Evolutionary conservation across 208 protist species (phyloP).

Genomic region (Sergeia podlipaevii): DNA sequence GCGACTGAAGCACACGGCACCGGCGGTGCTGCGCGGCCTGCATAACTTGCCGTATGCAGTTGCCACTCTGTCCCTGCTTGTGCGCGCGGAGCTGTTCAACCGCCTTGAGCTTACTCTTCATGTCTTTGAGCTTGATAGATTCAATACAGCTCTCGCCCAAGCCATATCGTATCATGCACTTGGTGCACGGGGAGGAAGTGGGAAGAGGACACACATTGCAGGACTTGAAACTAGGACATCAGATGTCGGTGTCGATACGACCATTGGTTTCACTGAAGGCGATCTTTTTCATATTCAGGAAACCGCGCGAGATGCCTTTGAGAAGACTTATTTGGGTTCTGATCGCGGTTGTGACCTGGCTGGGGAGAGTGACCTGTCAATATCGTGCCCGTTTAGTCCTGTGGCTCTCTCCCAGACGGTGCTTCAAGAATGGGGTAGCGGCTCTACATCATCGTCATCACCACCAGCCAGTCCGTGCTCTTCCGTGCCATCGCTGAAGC

Average conservation of each 20-base stretch:
- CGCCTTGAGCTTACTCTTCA: conserved; percentile 69
- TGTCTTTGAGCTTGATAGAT: conserved; percentile 48
- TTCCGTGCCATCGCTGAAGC: too few species aligned
- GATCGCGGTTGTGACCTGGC: conserved; percentile 22
- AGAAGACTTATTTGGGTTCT: conserved; percentile 37
- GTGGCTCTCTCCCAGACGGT: conserved; percentile 29
- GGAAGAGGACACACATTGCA: too few species aligned
- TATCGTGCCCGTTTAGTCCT: conserved; percentile 27
- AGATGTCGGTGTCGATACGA: too few species aligned
- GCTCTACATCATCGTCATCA: too few species aligned
- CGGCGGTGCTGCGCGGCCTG: conserved; percentile 22
- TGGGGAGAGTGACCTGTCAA: neutral
- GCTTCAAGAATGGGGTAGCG: conserved; percentile 15
- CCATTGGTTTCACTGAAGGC: too few species aligned
- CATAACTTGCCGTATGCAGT: conserved; percentile 55
- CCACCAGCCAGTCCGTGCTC: too few species aligned
- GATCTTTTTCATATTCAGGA: conserved; percentile 53
- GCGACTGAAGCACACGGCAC: conserved; percentile 32
- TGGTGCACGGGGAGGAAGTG: too few species aligned
- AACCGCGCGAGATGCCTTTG: conserved; percentile 48
- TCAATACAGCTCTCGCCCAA: too few species aligned
- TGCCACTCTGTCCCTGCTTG: conserved; percentile 50
- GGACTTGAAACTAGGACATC: too few species aligned
- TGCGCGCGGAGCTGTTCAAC: conserved; percentile 54
- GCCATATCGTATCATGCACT: too few species aligned